Percentiles rank a stretch among this genome's conserved stretches.
These are phyloP conservation scores for Hypoxylon sp. DNA, from an alignment of 2,329 filamentous ascomycete species.

Conservation along the genomic window DNA sequence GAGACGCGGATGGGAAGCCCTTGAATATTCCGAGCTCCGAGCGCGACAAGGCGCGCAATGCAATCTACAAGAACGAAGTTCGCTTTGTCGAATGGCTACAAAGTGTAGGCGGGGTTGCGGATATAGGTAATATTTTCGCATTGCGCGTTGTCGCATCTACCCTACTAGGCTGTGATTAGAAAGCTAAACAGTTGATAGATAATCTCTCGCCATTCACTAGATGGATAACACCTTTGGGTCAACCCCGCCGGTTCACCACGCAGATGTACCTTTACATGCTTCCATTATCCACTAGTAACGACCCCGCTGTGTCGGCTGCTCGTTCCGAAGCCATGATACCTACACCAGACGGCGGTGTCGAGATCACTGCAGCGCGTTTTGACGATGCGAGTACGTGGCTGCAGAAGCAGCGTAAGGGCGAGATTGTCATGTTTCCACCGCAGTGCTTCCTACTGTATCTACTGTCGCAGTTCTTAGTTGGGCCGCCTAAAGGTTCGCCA, in stretches of 20 bases:
- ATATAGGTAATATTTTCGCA: constrained; percentile 67
- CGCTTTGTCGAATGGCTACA: constrained; percentile 77
- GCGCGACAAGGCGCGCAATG: constrained; percentile 75
- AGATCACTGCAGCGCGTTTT: constrained; percentile 83
- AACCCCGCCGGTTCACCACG: constrained; percentile 86
- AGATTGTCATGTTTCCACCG: constrained; percentile 90
- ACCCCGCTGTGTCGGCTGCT: constrained; percentile 55
- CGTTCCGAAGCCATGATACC: constrained; percentile 72
- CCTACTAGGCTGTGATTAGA: background rate
- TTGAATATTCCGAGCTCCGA: constrained; percentile 72
- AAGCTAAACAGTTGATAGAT: constrained; percentile 58
- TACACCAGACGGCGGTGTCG: constrained; percentile 76
- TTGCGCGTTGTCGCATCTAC: background rate
- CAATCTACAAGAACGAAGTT: constrained; percentile 76
- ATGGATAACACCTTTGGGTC: constrained; percentile 86
- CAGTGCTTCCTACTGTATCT: constrained; percentile 82
- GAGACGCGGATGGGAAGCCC: constrained; percentile 63
- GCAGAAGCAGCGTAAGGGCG: constrained; percentile 69
- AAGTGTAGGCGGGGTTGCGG: constrained; percentile 70
- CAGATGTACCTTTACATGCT: constrained; percentile 98
- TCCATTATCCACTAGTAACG: constrained; percentile 63
- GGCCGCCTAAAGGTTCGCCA: constrained; percentile 50
- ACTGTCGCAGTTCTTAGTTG: constrained; percentile 67
- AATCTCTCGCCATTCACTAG: constrained; percentile 85
- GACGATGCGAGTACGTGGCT: constrained; percentile 80